Evolutionary conservation across 2,329 filamentous ascomycete genomes (phyloP).

Genomic region (Massarina eburnea): DNA sequence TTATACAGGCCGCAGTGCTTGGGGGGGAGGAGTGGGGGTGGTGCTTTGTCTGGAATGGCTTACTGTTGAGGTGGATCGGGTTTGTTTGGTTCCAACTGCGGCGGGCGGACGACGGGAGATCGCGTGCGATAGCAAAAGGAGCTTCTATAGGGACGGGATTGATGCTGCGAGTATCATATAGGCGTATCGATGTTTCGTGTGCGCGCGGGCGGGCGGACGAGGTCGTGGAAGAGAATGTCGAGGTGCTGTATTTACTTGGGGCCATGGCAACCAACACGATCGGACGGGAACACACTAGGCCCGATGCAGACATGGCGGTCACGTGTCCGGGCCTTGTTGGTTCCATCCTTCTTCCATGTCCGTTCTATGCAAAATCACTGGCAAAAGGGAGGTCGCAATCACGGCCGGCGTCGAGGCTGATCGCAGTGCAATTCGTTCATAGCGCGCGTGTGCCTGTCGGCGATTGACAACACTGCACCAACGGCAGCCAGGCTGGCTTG

Average conservation of each 20-base stretch:
- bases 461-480: too few species aligned
- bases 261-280: background rate
- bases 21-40: background rate
- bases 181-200: background rate
- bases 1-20: background rate
- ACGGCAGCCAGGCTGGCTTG: slow-evolving; percentile 23
- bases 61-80: background rate
- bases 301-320: background rate
- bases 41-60: background rate
- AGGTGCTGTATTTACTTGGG: background rate
- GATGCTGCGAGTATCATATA: background rate
- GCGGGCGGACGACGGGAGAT: background rate
- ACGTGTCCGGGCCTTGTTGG: background rate
- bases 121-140: background rate
- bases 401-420: background rate
- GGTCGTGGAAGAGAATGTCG: background rate
- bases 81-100: slow-evolving; percentile 1
- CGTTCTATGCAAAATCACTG: too few species aligned
- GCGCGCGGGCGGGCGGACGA: background rate
- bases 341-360: background rate
- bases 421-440: background rate
- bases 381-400: too few species aligned
- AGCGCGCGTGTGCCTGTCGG: slow-evolving; percentile 2
- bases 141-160: background rate
- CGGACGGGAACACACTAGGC: too few species aligned